Conservation (phyloP, 495 filamentous ascomycete species). For the Trichocladium uniseriatum region DNA sequence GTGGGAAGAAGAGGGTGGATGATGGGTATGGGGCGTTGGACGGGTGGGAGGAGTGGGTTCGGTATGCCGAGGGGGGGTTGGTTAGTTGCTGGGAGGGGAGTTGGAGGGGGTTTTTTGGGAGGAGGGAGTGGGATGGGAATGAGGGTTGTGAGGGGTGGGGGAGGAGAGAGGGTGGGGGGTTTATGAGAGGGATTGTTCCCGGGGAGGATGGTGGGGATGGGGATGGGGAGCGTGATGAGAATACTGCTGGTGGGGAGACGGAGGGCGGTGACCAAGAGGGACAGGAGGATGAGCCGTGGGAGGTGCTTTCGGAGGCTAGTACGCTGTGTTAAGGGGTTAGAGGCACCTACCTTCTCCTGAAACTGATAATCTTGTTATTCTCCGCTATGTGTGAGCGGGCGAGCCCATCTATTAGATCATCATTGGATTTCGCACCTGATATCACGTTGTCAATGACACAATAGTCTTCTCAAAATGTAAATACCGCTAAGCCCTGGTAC, state of each 20-base stretch:
- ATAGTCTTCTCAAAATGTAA: too few species aligned
- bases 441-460: too few species aligned
- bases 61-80: neutral
- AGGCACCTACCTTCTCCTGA: too few species aligned
- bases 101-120: neutral
- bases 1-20: too few species aligned
- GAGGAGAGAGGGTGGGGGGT: neutral
- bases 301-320: neutral
- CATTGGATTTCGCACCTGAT: too few species aligned
- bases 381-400: too few species aligned
- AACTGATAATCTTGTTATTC: too few species aligned
- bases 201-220: neutral
- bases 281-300: constrained; percentile 2
- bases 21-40: neutral
- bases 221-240: neutral
- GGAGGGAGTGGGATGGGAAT: neutral
- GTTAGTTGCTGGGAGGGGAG: constrained; percentile 2
- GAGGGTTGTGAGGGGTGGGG: neutral
- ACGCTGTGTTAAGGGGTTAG: too few species aligned
- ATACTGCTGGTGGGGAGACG: neutral
- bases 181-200: neutral
- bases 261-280: too few species aligned
- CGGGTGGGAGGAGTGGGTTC: neutral
- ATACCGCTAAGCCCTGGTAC: too few species aligned
- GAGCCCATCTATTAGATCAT: too few species aligned